These are phyloP conservation scores for Neofusicoccum parvum DNA, from an alignment of 2,329 filamentous ascomycete species.

Conservation along the genomic window DNA sequence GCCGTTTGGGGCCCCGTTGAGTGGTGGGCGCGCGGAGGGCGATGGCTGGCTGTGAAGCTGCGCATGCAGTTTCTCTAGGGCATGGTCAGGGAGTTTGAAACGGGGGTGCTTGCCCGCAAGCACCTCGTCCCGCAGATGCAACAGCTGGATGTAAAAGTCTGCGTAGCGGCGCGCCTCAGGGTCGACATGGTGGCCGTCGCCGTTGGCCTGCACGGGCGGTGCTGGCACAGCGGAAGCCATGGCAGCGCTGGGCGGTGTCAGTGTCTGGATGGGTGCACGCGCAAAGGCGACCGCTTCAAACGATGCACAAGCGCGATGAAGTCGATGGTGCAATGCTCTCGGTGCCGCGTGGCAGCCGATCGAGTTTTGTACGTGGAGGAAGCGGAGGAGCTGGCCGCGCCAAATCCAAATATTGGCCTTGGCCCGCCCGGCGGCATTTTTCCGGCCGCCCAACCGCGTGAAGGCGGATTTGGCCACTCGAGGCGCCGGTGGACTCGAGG, in stretches of 20 bases:
- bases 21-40: conserved; percentile 27
- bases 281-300: background rate
- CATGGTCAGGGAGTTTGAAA: conserved; percentile 60
- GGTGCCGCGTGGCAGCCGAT: conserved; percentile 12
- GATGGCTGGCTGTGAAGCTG: conserved; percentile 13
- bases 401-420: conserved; percentile 14
- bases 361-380: conserved; percentile 9
- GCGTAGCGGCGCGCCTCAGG: conserved; percentile 45
- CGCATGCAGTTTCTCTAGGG: conserved; percentile 46
- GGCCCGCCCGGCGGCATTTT: conserved; percentile 1
- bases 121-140: conserved; percentile 78
- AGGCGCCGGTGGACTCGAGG: no score
- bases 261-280: background rate
- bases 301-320: background rate
- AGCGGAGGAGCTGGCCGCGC: background rate
- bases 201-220: conserved; percentile 34
- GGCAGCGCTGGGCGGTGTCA: conserved; percentile 8
- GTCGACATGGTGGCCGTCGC: conserved; percentile 37
- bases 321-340: conserved; percentile 14
- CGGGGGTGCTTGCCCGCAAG: conserved; percentile 73
- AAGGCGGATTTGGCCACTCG: no score
- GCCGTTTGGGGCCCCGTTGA: conserved; percentile 19
- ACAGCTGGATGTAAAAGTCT: conserved; percentile 71
- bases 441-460: background rate
- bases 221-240: conserved; percentile 24